phyloP scores from a whole-genome alignment of 2,329 filamentous ascomycete species.

The Nemania sp. region DNA sequence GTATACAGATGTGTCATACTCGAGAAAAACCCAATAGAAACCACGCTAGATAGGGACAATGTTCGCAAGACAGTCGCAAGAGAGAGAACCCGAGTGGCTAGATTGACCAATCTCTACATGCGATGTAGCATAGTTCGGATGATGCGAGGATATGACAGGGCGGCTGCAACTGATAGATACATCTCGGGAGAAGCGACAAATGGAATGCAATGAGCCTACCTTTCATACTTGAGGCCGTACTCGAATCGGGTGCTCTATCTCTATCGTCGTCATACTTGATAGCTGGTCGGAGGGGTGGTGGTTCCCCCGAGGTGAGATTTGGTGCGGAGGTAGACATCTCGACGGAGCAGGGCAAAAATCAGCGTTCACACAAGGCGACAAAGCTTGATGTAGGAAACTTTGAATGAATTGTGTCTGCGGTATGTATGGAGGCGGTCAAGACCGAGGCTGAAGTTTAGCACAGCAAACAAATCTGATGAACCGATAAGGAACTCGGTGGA shows the following conservation, averaged over 20 bases:
- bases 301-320: slow-evolving; percentile 26
- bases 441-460: too few relatives aligned
- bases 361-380: background rate
- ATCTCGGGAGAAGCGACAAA: background rate
- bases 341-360: slow-evolving; percentile 6
- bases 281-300: slow-evolving; percentile 36
- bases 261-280: slow-evolving; percentile 40
- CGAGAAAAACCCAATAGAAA: background rate
- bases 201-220: slow-evolving; percentile 31
- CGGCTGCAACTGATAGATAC: background rate
- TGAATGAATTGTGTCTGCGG: too few relatives aligned
- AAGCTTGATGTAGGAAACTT: too few relatives aligned
- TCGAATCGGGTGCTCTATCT: slow-evolving; percentile 31
- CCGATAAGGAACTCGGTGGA: too few relatives aligned
- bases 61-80: background rate
- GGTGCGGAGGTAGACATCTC: slow-evolving; percentile 35
- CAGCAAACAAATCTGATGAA: too few relatives aligned
- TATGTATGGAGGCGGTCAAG: too few relatives aligned
- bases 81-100: background rate
- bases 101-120: background rate
- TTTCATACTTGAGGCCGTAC: slow-evolving; percentile 31
- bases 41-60: background rate
- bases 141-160: slow-evolving; percentile 3
- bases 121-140: background rate
- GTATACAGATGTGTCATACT: background rate